phyloP scores from a whole-genome alignment of 352 stramenopile genomes.

The Globisporangium megalacanthum region DNA sequence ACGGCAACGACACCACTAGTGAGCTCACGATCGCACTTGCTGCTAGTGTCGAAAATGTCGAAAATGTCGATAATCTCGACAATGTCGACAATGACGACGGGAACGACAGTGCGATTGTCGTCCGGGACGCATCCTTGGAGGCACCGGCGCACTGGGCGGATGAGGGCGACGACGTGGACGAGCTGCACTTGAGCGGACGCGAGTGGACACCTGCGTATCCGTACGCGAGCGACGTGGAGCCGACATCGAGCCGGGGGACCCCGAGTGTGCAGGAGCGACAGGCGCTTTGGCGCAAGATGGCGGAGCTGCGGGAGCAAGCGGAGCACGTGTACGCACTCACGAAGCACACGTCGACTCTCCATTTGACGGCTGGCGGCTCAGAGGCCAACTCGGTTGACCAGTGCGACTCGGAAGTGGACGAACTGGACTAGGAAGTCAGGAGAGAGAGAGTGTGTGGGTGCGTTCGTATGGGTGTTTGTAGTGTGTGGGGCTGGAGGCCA shows the following conservation, averaged over 20 bases:
- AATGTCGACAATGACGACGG: no score
- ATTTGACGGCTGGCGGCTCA: background rate
- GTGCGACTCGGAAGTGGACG: slow-evolving; percentile 8
- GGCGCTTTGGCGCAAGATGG: slow-evolving; percentile 46
- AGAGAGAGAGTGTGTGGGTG: background rate
- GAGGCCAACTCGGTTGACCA: slow-evolving; percentile 1
- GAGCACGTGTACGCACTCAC: slow-evolving; percentile 56
- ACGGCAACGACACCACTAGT: no score
- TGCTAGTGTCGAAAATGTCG: no score
- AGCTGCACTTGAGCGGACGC: background rate
- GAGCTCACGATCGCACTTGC: no score
- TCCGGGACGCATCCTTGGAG: no score
- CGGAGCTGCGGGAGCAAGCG: slow-evolving; percentile 39
- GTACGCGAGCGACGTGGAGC: background rate
- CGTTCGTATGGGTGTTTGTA: background rate
- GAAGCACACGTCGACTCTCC: slow-evolving; percentile 23
- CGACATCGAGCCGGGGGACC: no score
- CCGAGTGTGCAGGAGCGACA: slow-evolving; percentile 4
- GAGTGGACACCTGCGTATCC: slow-evolving; percentile 5
- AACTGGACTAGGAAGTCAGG: background rate
- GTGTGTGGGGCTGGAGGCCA: background rate
- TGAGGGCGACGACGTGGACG: background rate
- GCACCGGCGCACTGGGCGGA: background rate
- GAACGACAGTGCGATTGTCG: no score
- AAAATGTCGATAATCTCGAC: no score